A percentile compares a stretch with the other conserved stretches of the same genome.
phyloP scores from a whole-genome alignment of 192 early-diverging fungal genomes.

The Backusella sp. region DNA sequence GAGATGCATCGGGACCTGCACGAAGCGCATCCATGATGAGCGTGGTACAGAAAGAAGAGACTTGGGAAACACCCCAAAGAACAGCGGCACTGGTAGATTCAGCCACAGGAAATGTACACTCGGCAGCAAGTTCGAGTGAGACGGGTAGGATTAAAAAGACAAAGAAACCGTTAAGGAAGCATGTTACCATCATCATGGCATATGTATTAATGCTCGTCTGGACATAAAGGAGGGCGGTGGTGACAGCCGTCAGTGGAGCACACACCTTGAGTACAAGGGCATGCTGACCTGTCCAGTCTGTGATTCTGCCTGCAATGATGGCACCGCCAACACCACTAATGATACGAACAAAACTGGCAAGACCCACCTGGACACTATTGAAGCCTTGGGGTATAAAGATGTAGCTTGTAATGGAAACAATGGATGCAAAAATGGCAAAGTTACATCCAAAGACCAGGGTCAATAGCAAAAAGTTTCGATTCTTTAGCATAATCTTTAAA shows the following conservation, averaged over 20 bases:
- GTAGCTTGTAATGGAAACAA: slow-evolving; percentile 10
- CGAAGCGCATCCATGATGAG: slow-evolving; percentile 24
- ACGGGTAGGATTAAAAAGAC: slow-evolving; percentile 21
- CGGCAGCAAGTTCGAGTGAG: slow-evolving; percentile 27
- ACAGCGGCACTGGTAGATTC: slow-evolving; percentile 29
- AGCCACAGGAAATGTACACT: slow-evolving; percentile 34
- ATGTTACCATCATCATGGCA: slow-evolving; percentile 21
- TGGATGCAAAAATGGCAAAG: slow-evolving; percentile 14
- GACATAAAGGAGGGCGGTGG: slow-evolving; percentile 24
- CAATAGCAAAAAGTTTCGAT: slow-evolving; percentile 16
- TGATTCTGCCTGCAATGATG: slow-evolving; percentile 11
- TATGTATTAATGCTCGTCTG: slow-evolving; percentile 30
- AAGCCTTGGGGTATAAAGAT: slow-evolving; percentile 14
- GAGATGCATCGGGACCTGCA: slow-evolving; percentile 24
- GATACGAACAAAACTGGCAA: slow-evolving; percentile 16
- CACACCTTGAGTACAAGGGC: slow-evolving; percentile 22
- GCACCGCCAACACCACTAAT: slow-evolving; percentile 11
- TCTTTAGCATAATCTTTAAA: slow-evolving; percentile 8
- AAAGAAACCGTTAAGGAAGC: slow-evolving; percentile 28
- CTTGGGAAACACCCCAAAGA: slow-evolving; percentile 17
- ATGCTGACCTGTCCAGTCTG: slow-evolving; percentile 20
- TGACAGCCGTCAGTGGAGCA: slow-evolving; percentile 10
- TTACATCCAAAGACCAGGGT: slow-evolving; percentile 9
- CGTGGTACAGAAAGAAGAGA: slow-evolving; percentile 5
- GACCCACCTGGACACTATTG: slow-evolving; percentile 3